phyloP scores from a whole-genome alignment of 352 stramenopile genomes.

The Elongisporangium undulatum region DNA sequence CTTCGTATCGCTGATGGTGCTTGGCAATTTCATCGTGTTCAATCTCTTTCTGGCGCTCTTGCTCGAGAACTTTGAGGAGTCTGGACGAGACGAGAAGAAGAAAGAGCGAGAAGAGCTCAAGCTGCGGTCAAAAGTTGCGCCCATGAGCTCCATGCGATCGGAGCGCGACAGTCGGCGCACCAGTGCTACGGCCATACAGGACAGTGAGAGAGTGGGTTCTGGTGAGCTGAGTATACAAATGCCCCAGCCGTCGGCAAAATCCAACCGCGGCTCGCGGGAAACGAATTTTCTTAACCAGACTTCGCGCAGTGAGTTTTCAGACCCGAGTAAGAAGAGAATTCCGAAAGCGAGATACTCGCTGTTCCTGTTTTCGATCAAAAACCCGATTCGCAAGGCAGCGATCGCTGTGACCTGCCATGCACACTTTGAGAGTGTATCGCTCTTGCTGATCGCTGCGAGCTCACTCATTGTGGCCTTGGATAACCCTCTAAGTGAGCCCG shows the following conservation, averaged over 20 bases:
- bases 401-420: conserved; percentile 37
- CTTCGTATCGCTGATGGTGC: conserved; percentile 64
- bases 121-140: conserved; percentile 3
- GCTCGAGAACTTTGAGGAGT: conserved; percentile 72
- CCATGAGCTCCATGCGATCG: neutral
- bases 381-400: conserved; percentile 29
- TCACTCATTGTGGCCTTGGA: conserved; percentile 57
- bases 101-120: conserved; percentile 23
- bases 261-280: neutral
- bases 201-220: neutral
- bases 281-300: neutral
- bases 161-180: neutral
- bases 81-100: conserved; percentile 28
- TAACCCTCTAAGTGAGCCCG: conserved; percentile 37
- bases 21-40: conserved; percentile 83
- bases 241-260: too few relatives aligned
- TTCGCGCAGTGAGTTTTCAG: neutral
- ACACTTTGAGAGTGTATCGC: conserved; percentile 55
- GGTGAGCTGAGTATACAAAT: neutral
- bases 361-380: conserved; percentile 23
- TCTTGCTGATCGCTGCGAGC: conserved; percentile 58
- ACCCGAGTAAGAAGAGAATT: neutral
- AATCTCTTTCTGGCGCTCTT: conserved; percentile 89
- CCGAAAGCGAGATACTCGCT: conserved; percentile 10
- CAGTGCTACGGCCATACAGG: neutral